Conservation (phyloP, 208 protist species). For the Trypanosoma vivax region DNA sequence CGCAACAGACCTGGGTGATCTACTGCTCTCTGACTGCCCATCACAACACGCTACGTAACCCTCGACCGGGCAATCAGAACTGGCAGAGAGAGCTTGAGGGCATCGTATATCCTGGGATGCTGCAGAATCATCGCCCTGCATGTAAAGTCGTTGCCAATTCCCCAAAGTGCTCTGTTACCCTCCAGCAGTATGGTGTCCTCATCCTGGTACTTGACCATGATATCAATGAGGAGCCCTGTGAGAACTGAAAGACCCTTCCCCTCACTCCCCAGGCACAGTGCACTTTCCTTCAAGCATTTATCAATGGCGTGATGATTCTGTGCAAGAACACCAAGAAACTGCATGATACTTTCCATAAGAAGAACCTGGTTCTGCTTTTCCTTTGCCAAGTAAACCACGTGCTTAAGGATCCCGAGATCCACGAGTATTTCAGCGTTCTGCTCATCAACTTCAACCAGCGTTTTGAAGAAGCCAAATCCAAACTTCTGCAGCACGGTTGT, state of each 20-base stretch:
- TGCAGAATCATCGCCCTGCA: slow-evolving; percentile 65
- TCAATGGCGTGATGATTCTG: slow-evolving; percentile 47
- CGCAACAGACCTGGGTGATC: no score
- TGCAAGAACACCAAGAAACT: slow-evolving; percentile 58
- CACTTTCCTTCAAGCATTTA: slow-evolving; percentile 5
- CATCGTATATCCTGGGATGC: slow-evolving; percentile 56
- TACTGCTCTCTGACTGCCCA: not conserved
- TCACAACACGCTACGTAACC: slow-evolving; percentile 6
- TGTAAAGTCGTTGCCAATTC: slow-evolving; percentile 63
- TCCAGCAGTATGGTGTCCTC: slow-evolving; percentile 62
- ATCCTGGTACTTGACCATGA: slow-evolving; percentile 71
- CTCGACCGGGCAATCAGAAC: slow-evolving; percentile 34
- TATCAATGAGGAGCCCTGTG: slow-evolving; percentile 63
- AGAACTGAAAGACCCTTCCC: slow-evolving; percentile 28
- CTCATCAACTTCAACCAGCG: slow-evolving; percentile 32
- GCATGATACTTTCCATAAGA: slow-evolving; percentile 75
- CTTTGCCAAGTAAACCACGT: slow-evolving; percentile 51
- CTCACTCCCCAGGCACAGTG: slow-evolving; percentile 17
- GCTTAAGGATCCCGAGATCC: slow-evolving; percentile 41
- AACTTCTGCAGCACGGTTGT: slow-evolving; percentile 81
- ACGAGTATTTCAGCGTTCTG: slow-evolving; percentile 46
- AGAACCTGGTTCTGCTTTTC: slow-evolving; percentile 59
- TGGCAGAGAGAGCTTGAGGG: slow-evolving; percentile 54
- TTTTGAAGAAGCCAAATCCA: slow-evolving; percentile 65
- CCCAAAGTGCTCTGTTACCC: slow-evolving; percentile 76